phyloP scores from a whole-genome alignment of 805 yeast species.

The Starmerella potacharoeniae region DNA sequence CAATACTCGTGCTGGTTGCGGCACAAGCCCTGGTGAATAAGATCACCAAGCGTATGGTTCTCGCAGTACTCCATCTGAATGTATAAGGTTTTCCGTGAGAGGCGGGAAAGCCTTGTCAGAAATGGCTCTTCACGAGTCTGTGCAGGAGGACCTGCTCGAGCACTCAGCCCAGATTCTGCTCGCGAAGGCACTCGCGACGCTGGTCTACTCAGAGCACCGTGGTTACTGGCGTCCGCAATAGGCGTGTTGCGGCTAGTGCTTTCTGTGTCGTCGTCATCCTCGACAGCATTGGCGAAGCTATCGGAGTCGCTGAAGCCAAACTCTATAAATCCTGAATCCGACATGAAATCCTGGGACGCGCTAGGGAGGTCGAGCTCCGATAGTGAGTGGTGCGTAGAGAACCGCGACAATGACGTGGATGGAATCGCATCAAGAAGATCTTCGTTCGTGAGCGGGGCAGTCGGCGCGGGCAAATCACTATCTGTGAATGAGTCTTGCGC shows the following conservation, averaged over 20 bases:
- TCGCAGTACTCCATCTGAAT: constrained; percentile 99
- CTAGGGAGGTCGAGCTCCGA: constrained; percentile 17
- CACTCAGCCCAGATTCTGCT: not conserved
- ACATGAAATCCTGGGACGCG: constrained; percentile 21
- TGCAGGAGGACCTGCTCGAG: not conserved
- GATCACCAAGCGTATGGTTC: constrained; percentile 74
- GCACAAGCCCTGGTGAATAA: constrained; percentile 68
- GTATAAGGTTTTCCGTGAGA: constrained; percentile 51
- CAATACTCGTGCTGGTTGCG: constrained; percentile 70
- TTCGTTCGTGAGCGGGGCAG: not conserved
- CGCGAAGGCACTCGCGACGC: too few relatives aligned
- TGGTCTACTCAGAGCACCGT: not conserved
- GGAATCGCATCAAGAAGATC: constrained; percentile 19
- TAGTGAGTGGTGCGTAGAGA: constrained; percentile 15
- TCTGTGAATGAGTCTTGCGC: not conserved
- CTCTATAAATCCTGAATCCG: constrained; percentile 25
- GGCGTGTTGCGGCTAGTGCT: not conserved
- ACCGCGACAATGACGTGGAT: constrained; percentile 20
- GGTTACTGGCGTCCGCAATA: not conserved
- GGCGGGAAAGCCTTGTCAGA: not conserved
- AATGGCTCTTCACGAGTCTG: not conserved
- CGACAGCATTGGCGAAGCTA: not conserved
- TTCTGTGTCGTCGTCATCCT: not conserved
- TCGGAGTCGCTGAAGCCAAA: constrained; percentile 23
- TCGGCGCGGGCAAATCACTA: not conserved